Evolutionary conservation across 805 yeast species (phyloP).

Genomic region (Clavispora fructus): DNA sequence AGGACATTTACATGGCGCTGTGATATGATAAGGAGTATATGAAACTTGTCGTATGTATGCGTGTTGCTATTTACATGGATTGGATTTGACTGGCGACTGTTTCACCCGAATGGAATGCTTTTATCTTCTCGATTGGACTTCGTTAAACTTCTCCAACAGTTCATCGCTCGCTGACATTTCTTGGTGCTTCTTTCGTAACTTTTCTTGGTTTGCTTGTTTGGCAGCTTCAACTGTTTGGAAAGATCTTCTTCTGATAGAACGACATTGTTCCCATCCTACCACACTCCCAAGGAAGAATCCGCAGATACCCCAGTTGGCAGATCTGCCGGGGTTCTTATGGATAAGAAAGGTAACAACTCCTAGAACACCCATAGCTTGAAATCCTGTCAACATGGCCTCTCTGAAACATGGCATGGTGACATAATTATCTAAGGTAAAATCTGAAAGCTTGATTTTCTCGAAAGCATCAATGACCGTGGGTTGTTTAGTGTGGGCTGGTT

Average conservation of each 20-base stretch:
- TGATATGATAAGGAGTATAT: background rate
- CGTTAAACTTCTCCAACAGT: constrained; percentile 22
- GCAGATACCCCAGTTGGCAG: constrained; percentile 78
- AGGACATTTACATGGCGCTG: background rate
- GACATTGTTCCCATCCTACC: constrained; percentile 91
- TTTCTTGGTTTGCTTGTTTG: constrained; percentile 41
- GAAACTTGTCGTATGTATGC: background rate
- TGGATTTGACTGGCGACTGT: background rate
- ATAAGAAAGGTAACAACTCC: constrained; percentile 63
- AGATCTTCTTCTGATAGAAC: constrained; percentile 62
- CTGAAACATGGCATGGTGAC: constrained; percentile 70
- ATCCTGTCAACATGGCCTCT: constrained; percentile 73
- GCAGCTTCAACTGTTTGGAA: constrained; percentile 67
- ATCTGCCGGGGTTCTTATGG: constrained; percentile 55
- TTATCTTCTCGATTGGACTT: constrained; percentile 11
- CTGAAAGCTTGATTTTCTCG: constrained; percentile 38
- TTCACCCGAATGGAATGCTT: too few relatives aligned
- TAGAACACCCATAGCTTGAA: constrained; percentile 64
- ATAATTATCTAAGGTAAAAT: constrained; percentile 48
- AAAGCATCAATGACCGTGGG: constrained; percentile 34
- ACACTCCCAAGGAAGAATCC: constrained; percentile 76
- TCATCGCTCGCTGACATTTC: constrained; percentile 18
- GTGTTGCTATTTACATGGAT: background rate
- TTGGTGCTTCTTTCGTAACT: constrained; percentile 27
- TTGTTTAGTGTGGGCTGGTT: constrained; percentile 13